Evolutionary conservation across 345 rosid genomes (phyloP), one percentile per base, ranked within the genome.

Genomic region (Turritis glabra): DNA sequence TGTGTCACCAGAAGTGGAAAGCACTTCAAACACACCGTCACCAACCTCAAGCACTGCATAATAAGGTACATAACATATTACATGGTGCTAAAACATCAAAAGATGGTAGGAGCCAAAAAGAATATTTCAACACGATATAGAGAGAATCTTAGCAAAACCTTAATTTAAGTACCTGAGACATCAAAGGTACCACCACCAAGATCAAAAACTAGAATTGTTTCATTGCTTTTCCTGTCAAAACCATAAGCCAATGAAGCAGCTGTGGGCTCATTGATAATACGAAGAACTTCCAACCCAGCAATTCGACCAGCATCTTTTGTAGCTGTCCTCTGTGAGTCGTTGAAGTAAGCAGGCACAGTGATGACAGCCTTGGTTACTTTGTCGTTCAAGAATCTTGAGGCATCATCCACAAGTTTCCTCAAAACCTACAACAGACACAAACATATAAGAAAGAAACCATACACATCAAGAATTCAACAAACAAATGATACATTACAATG

Each of bases 171-270:
- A 95, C 99, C 99, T 85, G 99, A 95, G 50, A 95, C 99, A 77
- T 95, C 99, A 72, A 95, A 95, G 21, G 99, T 95, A 77, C 99
- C 99, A 83, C 98, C 98, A 73, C 98, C 98, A 79, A 94, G 98
- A 83, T 95, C 99, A 84, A 95, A 95, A 0, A 95, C 99, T 29
- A 95, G 87, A 61, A 95, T 95, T 10, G 99, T 95, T 76, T 95
- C 99, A 46, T 95, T 95, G 79, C 78, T 90, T 81, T 95, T 95
- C 79, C 73, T 95, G 72, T 95, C 99, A 82, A 95, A 95, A 17
- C 99, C 99, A 83, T 95, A 92, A 3, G 99, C 99, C 82, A 95
- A 79, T 0, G 99, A 90, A 41, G 99, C 99, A 74, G 99, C 98
- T 19, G 99, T 95, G 3, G 99, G 99, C 67, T 95, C 99, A 52